Evolutionary conservation across 352 stramenopile species (phyloP).

Genomic region (Pythium rhizo-oryzae): DNA sequence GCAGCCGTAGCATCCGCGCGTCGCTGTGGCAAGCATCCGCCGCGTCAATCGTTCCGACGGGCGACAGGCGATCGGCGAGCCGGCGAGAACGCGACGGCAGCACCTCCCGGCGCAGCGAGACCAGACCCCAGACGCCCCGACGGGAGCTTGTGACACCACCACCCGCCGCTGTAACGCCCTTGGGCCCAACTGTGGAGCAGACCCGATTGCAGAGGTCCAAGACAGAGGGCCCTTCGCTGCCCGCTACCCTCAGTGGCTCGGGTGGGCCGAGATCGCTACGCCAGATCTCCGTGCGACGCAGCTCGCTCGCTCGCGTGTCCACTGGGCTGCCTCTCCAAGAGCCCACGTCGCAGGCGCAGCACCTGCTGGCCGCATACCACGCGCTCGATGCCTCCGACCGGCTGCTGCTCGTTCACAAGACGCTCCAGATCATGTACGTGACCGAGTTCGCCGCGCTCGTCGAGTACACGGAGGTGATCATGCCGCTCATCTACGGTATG

Average conservation of each 20-base stretch:
- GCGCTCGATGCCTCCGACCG: not conserved
- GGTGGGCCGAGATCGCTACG: too few relatives aligned
- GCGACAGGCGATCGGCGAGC: not conserved
- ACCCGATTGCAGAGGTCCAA: too few relatives aligned
- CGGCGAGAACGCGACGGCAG: not conserved
- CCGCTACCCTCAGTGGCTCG: too few relatives aligned
- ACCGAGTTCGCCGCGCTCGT: conserved; percentile 21
- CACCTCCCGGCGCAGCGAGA: too few relatives aligned
- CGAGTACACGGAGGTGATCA: conserved; percentile 2
- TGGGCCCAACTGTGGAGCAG: too few relatives aligned
- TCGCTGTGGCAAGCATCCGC: not conserved
- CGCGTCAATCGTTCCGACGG: not conserved
- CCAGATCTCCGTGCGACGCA: not conserved
- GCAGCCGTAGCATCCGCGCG: conserved; percentile 2
- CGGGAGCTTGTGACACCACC: too few relatives aligned
- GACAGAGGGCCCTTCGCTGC: too few relatives aligned
- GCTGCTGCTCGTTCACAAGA: conserved; percentile 11
- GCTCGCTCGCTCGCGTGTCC: not conserved
- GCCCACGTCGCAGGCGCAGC: not conserved
- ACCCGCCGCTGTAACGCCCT: too few relatives aligned
- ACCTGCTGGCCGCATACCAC: not conserved
- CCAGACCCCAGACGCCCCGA: too few relatives aligned
- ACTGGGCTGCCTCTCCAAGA: not conserved
- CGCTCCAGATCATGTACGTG: conserved; percentile 11
- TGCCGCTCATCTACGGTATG: too few relatives aligned